Evolutionary conservation across 2,329 filamentous ascomycete genomes (phyloP).

Genomic region (Sporothrix euskadiensis): DNA sequence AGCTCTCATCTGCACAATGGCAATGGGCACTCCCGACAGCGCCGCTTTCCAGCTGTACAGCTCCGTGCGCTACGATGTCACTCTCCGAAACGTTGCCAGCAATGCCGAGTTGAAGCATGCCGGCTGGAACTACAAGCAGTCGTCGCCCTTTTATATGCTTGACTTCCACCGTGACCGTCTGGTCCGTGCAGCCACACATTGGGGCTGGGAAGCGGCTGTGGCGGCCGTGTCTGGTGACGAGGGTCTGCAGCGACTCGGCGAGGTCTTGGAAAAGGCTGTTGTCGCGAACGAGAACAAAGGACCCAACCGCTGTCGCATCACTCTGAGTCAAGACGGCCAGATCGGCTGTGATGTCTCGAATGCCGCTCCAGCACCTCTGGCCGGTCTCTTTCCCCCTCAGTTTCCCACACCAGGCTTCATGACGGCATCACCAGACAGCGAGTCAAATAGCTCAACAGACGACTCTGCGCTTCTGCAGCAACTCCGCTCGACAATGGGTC

Average conservation of each 20-base stretch:
- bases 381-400: conserved; percentile 58
- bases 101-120: conserved; percentile 43
- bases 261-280: conserved; percentile 34
- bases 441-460: background rate
- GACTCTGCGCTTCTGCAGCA: background rate
- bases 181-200: conserved; percentile 61
- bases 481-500: conserved; percentile 34
- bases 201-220: conserved; percentile 54
- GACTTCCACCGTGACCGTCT: conserved; percentile 76
- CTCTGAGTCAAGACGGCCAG: conserved; percentile 52
- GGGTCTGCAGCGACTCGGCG: conserved; percentile 49
- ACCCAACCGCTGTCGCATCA: conserved; percentile 56
- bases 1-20: background rate
- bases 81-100: conserved; percentile 49
- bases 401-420: conserved; percentile 50
- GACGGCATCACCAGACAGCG: conserved; percentile 30
- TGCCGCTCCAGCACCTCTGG: conserved; percentile 45
- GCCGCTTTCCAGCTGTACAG: conserved; percentile 64
- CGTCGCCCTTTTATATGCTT: conserved; percentile 75
- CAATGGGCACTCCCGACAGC: conserved; percentile 37
- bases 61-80: conserved; percentile 69
- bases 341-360: conserved; percentile 47
- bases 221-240: conserved; percentile 47
- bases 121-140: conserved; percentile 54
- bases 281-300: conserved; percentile 20